These are phyloP conservation scores for Candida sanyaensis DNA, from an alignment of 1,139 yeast species.

Conservation along the genomic window DNA sequence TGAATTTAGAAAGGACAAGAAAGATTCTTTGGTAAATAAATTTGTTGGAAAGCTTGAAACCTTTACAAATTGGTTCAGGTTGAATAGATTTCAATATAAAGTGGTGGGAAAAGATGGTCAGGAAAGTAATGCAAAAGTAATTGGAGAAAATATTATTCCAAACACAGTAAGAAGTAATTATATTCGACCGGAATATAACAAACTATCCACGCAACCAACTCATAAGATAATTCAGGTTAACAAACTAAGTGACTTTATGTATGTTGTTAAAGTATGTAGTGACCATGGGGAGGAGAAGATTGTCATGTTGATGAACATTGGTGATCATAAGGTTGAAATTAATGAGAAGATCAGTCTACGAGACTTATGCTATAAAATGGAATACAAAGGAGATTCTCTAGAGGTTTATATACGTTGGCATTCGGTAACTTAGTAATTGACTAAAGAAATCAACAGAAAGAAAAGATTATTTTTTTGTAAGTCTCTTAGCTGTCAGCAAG, in stretches of 20 bases:
- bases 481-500: too few species aligned
- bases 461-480: too few species aligned
- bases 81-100: conserved; percentile 8
- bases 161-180: not conserved
- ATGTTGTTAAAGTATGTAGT: conserved; percentile 4
- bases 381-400: conserved; percentile 3
- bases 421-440: not conserved
- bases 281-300: not conserved
- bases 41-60: conserved; percentile 4
- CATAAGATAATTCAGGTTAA: conserved; percentile 8
- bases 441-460: too few species aligned
- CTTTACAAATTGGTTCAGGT: conserved; percentile 11
- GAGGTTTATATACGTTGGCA: conserved; percentile 15
- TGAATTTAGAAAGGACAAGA: conserved; percentile 3
- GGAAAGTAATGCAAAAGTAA: not conserved
- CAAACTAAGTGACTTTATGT: conserved; percentile 10
- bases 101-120: not conserved
- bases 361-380: conserved; percentile 4
- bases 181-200: not conserved
- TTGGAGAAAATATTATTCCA: not conserved
- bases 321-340: conserved; percentile 3
- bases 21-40: conserved; percentile 3
- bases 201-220: conserved; percentile 11
- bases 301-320: conserved; percentile 10
- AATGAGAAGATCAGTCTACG: conserved; percentile 9